A percentile compares a stretch with the other conserved stretches of the same genome.
Evolutionary conservation across 78 protist genomes (phyloP).

Genomic region (Dictyostelium capitatum): DNA sequence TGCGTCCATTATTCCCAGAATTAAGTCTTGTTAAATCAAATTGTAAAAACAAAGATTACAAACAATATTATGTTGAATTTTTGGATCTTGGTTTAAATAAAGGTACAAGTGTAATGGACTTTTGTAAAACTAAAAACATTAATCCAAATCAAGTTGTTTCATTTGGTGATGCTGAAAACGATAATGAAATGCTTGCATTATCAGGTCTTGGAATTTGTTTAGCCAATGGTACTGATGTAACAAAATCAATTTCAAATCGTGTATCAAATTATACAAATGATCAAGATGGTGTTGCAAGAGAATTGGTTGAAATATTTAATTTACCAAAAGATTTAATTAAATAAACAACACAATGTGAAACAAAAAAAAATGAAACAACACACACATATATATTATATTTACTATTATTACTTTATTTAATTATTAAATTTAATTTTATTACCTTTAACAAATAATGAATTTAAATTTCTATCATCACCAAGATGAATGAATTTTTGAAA

Average conservation of each 20-base stretch:
- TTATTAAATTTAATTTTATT: slow-evolving; percentile 44
- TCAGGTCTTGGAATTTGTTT: slow-evolving; percentile 72
- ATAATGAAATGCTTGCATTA: slow-evolving; percentile 50
- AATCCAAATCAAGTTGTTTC: slow-evolving; percentile 21
- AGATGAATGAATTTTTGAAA: slow-evolving; percentile 87
- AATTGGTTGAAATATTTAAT: slow-evolving; percentile 52
- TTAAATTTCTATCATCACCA: slow-evolving; percentile 94
- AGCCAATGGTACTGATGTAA: slow-evolving; percentile 42
- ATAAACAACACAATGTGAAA: neutral
- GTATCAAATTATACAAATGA: slow-evolving; percentile 49
- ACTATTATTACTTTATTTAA: neutral
- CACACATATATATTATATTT: neutral
- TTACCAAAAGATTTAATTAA: slow-evolving; percentile 58
- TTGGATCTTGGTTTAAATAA: slow-evolving; percentile 49
- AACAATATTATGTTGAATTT: slow-evolving; percentile 62
- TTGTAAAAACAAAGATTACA: slow-evolving; percentile 40
- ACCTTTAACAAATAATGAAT: slow-evolving; percentile 86
- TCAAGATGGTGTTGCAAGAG: slow-evolving; percentile 82
- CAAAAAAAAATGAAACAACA: neutral
- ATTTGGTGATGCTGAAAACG: slow-evolving; percentile 80
- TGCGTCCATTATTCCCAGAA: slow-evolving; percentile 37
- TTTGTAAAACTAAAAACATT: slow-evolving; percentile 10
- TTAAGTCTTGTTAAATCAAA: slow-evolving; percentile 52
- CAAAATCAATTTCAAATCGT: slow-evolving; percentile 1
- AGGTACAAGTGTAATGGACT: slow-evolving; percentile 25